phyloP scores from a whole-genome alignment of 2,329 filamentous ascomycete genomes.

The Calonectria fujianensis region DNA sequence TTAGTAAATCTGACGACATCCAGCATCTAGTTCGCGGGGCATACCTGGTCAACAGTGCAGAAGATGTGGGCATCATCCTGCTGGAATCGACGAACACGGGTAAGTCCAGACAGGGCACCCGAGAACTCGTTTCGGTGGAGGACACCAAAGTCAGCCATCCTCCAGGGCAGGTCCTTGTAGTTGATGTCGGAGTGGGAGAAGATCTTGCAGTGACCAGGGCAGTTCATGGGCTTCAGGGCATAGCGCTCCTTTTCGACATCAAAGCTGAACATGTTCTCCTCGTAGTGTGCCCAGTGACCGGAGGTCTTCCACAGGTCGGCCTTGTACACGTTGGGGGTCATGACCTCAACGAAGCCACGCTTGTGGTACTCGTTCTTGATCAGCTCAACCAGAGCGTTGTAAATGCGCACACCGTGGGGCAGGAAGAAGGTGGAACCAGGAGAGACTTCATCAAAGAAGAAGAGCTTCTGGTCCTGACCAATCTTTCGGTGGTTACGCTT shows the following conservation, averaged over 20 bases:
- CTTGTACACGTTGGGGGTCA: slow-evolving; percentile 96
- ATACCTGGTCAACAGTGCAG: slow-evolving; percentile 73
- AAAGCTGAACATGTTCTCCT: slow-evolving; percentile 92
- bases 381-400: slow-evolving; percentile 89
- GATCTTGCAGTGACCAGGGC: slow-evolving; percentile 93
- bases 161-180: slow-evolving; percentile 89
- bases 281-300: slow-evolving; percentile 90
- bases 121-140: slow-evolving; percentile 97
- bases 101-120: slow-evolving; percentile 91
- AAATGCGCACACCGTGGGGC: slow-evolving; percentile 93
- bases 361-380: slow-evolving; percentile 93
- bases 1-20: slow-evolving; percentile 33
- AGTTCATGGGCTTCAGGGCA: slow-evolving; percentile 98
- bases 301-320: slow-evolving; percentile 94
- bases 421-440: slow-evolving; percentile 95
- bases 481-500: slow-evolving; percentile 97
- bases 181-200: slow-evolving; percentile 89
- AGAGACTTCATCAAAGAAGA: slow-evolving; percentile 97
- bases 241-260: slow-evolving; percentile 82
- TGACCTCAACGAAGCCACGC: slow-evolving; percentile 95
- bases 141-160: slow-evolving; percentile 96
- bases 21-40: slow-evolving; percentile 2
- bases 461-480: slow-evolving; percentile 95
- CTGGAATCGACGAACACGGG: slow-evolving; percentile 93
- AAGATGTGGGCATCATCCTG: slow-evolving; percentile 99